Conservation (phyloP, 257 asterid species). For the Anisodus tanguticus region DNA sequence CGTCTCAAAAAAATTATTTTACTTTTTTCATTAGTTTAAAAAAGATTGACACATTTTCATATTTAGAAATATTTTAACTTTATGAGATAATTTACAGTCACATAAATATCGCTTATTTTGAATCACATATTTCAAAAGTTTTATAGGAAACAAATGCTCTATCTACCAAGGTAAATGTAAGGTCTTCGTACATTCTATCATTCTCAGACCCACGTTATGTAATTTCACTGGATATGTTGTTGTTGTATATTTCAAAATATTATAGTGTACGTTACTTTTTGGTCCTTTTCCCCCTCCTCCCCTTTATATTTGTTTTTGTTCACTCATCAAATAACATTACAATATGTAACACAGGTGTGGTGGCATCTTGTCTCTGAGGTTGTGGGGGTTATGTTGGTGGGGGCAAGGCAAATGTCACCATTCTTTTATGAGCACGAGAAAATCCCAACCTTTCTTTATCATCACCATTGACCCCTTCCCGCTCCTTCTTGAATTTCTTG, state of each 20-base stretch:
- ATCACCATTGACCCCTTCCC: conserved; percentile 53
- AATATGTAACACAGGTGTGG: conserved; percentile 34
- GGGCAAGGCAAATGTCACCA: conserved; percentile 27
- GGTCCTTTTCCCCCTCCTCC: not conserved
- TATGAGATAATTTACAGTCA: too few relatives aligned
- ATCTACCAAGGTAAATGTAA: too few relatives aligned
- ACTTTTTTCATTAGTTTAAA: too few relatives aligned
- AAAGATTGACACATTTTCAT: too few relatives aligned
- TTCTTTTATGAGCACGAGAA: conserved; percentile 66
- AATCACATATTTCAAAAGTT: too few relatives aligned
- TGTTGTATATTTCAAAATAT: not conserved
- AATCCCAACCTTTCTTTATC: conserved; percentile 45
- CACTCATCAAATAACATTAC: not conserved
- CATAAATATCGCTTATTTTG: too few relatives aligned
- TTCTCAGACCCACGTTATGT: too few relatives aligned
- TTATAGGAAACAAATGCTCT: too few relatives aligned
- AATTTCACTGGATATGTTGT: too few relatives aligned
- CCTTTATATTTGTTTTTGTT: not conserved
- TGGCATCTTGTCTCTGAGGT: conserved; percentile 40
- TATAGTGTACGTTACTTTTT: conserved; percentile 44
- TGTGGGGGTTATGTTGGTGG: conserved; percentile 55
- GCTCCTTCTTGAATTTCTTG: conserved; percentile 67
- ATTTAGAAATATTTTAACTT: too few relatives aligned
- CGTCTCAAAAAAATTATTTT: too few relatives aligned
- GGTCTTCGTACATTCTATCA: too few relatives aligned